A percentile compares a stretch with the other conserved stretches of the same genome.
Evolutionary conservation across 257 asterid species (phyloP).

Genomic region (Scutellaria galericulata): DNA sequence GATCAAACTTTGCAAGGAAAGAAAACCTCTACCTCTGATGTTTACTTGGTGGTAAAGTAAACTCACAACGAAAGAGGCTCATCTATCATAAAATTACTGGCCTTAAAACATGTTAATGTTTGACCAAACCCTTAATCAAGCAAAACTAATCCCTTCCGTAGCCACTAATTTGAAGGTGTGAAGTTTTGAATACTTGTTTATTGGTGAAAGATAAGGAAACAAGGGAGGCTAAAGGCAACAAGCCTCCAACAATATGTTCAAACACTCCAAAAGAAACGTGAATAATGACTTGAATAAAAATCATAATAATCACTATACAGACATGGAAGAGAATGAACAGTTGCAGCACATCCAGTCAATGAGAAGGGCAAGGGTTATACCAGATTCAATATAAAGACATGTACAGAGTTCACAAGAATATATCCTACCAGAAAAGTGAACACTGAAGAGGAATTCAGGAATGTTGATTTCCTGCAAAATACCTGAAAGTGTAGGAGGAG

Average conservation of each 20-base stretch:
- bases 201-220: neutral
- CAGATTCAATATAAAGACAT: neutral
- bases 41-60: neutral
- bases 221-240: neutral
- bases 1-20: conserved; percentile 6
- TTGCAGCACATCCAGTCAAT: neutral
- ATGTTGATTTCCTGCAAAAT: conserved; percentile 84
- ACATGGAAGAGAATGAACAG: conserved; percentile 20
- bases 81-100: neutral
- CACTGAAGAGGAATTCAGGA: conserved; percentile 71
- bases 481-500: conserved; percentile 55
- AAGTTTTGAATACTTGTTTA: conserved; percentile 6
- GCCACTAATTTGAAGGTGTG: conserved; percentile 7
- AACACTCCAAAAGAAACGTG: neutral
- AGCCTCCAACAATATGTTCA: conserved; percentile 11
- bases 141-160: neutral
- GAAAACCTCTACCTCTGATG: neutral
- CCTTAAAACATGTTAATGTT: neutral
- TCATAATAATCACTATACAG: neutral
- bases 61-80: neutral
- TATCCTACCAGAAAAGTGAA: conserved; percentile 78
- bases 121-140: neutral
- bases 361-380: neutral
- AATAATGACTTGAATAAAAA: conserved; percentile 7
- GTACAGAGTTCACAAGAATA: conserved; percentile 20